Percentiles rank a stretch among this genome's conserved stretches.
These are phyloP conservation scores for Gossypium mustelinum DNA, from an alignment of 345 rosid genomes.

Conservation along the genomic window DNA sequence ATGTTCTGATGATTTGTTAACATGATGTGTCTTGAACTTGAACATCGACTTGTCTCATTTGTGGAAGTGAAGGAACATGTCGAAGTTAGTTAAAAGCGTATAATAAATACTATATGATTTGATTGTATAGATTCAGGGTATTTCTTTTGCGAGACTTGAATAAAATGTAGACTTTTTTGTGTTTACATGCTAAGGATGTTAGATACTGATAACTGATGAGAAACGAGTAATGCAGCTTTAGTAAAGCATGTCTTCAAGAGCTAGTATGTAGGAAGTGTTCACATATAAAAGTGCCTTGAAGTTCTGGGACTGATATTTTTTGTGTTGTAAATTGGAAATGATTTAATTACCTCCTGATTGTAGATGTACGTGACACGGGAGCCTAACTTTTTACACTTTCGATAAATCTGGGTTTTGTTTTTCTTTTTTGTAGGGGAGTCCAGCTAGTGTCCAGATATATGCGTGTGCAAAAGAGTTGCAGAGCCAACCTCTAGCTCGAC, in stretches of 20 bases:
- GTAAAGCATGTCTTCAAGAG: neutral
- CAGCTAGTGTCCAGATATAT: slow-evolving; percentile 93
- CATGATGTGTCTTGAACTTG: neutral
- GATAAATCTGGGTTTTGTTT: neutral
- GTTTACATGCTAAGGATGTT: neutral
- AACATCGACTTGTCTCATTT: neutral
- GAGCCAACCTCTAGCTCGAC: slow-evolving; percentile 72
- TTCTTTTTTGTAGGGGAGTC: slow-evolving; percentile 56
- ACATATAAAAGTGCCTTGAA: neutral
- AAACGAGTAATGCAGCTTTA: neutral
- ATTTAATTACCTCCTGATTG: neutral
- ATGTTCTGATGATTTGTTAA: neutral
- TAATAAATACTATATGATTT: neutral
- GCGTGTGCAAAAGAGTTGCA: slow-evolving; percentile 53
- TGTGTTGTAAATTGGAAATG: neutral
- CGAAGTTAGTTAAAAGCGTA: neutral
- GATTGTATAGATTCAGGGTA: neutral
- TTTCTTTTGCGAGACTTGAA: neutral
- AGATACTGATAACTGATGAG: neutral
- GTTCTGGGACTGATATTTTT: neutral
- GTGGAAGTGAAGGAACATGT: neutral
- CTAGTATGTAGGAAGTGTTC: neutral
- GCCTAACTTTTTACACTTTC: neutral
- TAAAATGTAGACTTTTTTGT: neutral
- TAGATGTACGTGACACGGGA: neutral